These are phyloP conservation scores for Pulveroboletus sp. DNA, from an alignment of 1,284 basidiomycete genomes.

Conservation along the genomic window DNA sequence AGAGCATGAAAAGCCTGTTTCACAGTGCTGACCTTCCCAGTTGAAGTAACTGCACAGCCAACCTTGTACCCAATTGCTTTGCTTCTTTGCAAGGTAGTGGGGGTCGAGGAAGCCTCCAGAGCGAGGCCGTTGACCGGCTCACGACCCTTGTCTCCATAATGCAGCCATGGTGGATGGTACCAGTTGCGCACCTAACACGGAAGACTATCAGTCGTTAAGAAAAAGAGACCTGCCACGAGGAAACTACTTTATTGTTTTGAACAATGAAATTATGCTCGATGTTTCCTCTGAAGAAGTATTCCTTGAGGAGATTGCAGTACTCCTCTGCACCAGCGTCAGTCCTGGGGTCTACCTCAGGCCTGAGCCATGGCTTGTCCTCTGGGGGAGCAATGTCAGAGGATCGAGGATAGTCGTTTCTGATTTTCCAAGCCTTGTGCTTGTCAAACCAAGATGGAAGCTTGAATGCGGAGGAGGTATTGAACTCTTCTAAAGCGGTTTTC, in stretches of 20 bases:
- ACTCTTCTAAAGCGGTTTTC: too few relatives aligned
- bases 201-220: background rate
- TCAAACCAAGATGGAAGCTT: background rate
- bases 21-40: background rate
- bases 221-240: background rate
- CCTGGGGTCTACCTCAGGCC: background rate
- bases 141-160: background rate
- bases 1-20: background rate
- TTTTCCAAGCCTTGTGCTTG: background rate
- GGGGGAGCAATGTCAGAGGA: background rate
- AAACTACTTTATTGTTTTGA: background rate
- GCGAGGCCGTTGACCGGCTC: background rate
- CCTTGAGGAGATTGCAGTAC: background rate
- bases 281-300: background rate
- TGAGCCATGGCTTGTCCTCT: background rate
- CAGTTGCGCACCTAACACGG: background rate
- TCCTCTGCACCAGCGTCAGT: background rate
- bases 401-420: background rate
- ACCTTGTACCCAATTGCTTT: background rate
- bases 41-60: constrained; percentile 5
- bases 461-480: background rate
- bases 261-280: background rate
- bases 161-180: constrained; percentile 1
- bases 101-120: background rate
- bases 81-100: background rate